These are phyloP conservation scores for Exophiala dermatitidis DNA, from an alignment of 2,329 filamentous ascomycete genomes.

Conservation along the genomic window DNA sequence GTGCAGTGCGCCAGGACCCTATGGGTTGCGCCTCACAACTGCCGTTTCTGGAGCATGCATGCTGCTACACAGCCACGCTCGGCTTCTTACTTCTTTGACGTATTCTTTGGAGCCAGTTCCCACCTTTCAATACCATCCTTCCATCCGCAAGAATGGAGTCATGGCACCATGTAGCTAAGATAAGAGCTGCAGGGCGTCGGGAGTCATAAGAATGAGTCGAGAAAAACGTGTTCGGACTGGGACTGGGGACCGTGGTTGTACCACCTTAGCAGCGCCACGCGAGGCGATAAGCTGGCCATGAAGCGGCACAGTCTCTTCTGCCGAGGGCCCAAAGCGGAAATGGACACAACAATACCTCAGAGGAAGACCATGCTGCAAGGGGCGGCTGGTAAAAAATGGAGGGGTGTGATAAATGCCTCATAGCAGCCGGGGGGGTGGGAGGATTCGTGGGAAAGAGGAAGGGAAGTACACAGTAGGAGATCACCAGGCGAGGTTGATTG, in stretches of 20 bases:
- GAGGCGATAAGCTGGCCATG: no score
- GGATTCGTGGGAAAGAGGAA: not conserved
- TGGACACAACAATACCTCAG: not conserved
- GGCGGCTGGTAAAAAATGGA: not conserved
- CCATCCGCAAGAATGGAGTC: no score
- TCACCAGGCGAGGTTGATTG: not conserved
- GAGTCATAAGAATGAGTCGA: no score
- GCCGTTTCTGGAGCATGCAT: conserved; percentile 1
- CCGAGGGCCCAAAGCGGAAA: not conserved
- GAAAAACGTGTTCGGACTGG: no score
- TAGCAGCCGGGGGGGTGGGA: not conserved
- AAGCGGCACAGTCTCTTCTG: no score
- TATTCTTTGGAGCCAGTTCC: not conserved
- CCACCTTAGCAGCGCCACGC: no score
- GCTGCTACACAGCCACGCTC: conserved; percentile 2
- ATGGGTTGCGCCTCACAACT: not conserved
- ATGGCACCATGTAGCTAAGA: no score
- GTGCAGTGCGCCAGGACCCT: not conserved
- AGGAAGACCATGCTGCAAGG: not conserved
- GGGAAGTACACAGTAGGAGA: not conserved
- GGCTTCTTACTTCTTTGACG: not conserved
- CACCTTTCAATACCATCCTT: not conserved
- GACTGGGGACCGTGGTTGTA: no score
- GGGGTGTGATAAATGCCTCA: conserved; percentile 3
- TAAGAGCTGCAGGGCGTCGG: no score